Conservation (phyloP, 116 monocot genomes). For the Phalaenopsis hybrid region DNA sequence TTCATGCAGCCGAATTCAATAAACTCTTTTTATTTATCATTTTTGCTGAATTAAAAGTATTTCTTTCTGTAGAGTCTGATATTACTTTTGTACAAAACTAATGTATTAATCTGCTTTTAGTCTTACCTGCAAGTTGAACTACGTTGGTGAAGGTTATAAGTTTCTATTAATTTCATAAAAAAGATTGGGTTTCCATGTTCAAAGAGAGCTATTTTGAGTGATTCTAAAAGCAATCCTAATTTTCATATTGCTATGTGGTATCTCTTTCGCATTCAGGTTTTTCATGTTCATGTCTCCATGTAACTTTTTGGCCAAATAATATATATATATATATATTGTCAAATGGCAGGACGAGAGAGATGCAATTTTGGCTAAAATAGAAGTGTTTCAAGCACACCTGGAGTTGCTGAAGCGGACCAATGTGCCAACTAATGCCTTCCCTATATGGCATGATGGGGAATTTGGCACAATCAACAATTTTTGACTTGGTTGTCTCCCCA, state of each 20-base stretch:
- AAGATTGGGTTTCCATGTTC: background rate
- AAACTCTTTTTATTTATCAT: background rate
- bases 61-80: too few relatives aligned
- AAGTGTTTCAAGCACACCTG: slow-evolving; percentile 89
- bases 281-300: background rate
- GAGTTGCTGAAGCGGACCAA: slow-evolving; percentile 84
- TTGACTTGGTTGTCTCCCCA: slow-evolving; percentile 89
- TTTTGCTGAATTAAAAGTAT: too few relatives aligned
- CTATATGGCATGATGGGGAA: slow-evolving; percentile 85
- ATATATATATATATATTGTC: too few relatives aligned
- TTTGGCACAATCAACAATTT: slow-evolving; percentile 97
- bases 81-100: background rate
- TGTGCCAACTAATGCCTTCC: slow-evolving; percentile 87
- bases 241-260: background rate
- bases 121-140: background rate
- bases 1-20: background rate
- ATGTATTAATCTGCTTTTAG: background rate
- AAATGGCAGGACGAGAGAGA: slow-evolving; percentile 82
- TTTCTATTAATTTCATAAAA: background rate
- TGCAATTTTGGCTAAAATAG: slow-evolving; percentile 94
- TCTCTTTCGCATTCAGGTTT: background rate
- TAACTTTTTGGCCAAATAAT: too few relatives aligned
- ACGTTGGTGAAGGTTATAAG: background rate
- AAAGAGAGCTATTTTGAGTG: background rate
- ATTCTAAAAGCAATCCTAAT: background rate